Evolutionary conservation across 139 green algal genomes (phyloP), one percentile per base, ranked within the genome.

Genomic region (Chloropicon primus): DNA sequence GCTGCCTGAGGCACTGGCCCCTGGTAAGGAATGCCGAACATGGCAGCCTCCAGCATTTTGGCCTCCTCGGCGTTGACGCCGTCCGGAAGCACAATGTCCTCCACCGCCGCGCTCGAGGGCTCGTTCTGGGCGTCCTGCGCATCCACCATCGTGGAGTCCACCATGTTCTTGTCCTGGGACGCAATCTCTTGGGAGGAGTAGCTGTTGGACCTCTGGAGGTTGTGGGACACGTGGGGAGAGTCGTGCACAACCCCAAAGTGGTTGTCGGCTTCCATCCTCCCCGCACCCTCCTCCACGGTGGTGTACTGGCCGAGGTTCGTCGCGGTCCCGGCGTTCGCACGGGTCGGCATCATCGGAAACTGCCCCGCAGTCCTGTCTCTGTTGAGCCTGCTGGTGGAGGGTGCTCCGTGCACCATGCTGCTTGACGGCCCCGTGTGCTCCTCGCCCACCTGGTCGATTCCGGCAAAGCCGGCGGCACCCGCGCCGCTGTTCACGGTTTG

Each of bases 1-100:
- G 77, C 24, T 22, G 82, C 22, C 75, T 80, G 74, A 5, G 86
- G 84, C 24, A 91, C 80, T 53, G 82, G 82, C 1, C 85, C 86
- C 62, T 88, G 74, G 73, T 93, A 96, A 0, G 88, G 86, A 1
- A 93, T 82, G 24, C 89, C 91, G 77, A 94, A 82, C 88, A 94
- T 89, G 22, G 87, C 89, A 24, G 89, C 88, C 77, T 96, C 91
- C 77, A 96, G 80, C 91, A 94, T 94, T 53, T 84, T 81, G 0
- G 90, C 86, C 84, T 96, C 90, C 80, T 91, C 85, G 0, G 78
- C 2, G 79, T 88, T 80, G 54, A 89, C 81, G 28, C 82, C 83
- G 22, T 87, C 83, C 1, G 82, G 82, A 28, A 90, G 72, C 23
- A 62, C 17, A 17, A 62, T 62, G 41, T 62, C 41, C 41, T 62